Conservation (phyloP, 2,329 filamentous ascomycete genomes). For the Colletotrichum scovillei region DNA sequence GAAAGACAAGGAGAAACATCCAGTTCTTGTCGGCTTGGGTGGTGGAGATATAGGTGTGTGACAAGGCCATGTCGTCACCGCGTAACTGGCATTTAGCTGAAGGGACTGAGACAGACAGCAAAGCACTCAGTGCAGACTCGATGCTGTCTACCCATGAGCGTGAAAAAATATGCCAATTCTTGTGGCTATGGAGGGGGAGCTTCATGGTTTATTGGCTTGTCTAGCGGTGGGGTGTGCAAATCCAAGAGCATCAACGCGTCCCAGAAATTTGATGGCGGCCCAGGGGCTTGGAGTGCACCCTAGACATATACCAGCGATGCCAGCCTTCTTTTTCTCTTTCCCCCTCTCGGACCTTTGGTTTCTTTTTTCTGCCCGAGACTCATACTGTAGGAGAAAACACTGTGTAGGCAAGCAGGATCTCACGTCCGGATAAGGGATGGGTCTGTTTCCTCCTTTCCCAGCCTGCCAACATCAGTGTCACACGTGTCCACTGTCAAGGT, state of each 20-base stretch:
- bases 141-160: neutral
- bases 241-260: too few relatives aligned
- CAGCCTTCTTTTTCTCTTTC: neutral
- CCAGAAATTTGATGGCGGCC: too few relatives aligned
- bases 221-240: too few relatives aligned
- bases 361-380: neutral
- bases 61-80: neutral
- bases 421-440: neutral
- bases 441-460: neutral
- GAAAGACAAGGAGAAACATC: neutral
- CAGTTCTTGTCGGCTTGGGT: neutral
- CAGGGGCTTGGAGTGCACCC: neutral
- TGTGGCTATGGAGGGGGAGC: too few relatives aligned
- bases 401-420: neutral
- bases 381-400: neutral
- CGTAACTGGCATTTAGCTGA: neutral
- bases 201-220: too few relatives aligned
- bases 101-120: neutral
- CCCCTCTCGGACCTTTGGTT: neutral
- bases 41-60: neutral
- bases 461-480: neutral
- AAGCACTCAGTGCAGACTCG: neutral
- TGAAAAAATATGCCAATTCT: neutral
- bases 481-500: neutral
- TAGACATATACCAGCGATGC: neutral